These are phyloP conservation scores for Phytophthora boehmeriae DNA, from an alignment of 352 stramenopile genomes.

Conservation along the genomic window DNA sequence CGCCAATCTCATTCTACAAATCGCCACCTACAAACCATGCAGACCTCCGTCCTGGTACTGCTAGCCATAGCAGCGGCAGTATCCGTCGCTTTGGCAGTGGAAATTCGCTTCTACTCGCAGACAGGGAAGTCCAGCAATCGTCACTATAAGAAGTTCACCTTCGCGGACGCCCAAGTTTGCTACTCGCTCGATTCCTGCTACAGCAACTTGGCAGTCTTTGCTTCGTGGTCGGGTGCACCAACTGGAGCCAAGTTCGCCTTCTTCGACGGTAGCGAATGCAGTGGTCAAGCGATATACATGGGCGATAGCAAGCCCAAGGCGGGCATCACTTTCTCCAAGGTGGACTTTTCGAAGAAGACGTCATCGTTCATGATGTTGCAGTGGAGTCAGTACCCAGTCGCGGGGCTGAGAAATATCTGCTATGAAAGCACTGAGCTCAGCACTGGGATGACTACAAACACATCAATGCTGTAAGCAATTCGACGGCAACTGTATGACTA, in stretches of 20 bases:
- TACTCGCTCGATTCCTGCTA: constrained; percentile 26
- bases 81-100: constrained; percentile 1
- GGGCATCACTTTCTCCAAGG: constrained; percentile 12
- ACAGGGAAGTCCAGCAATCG: constrained; percentile 1
- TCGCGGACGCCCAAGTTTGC: constrained; percentile 16
- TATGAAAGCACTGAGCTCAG: not conserved
- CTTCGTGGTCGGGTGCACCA: constrained; percentile 5
- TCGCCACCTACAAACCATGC: too few relatives aligned
- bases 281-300: not conserved
- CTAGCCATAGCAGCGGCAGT: constrained; percentile 3
- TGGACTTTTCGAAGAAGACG: constrained; percentile 17
- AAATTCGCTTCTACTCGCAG: constrained; percentile 17
- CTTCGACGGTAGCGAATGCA: constrained; percentile 14
- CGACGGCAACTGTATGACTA: too few relatives aligned
- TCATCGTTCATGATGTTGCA: constrained; percentile 22
- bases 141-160: constrained; percentile 20
- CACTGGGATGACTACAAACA: too few relatives aligned
- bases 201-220: constrained; percentile 14
- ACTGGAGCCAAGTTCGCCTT: constrained; percentile 9
- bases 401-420: constrained; percentile 15
- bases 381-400: constrained; percentile 4
- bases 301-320: constrained; percentile 1
- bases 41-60: too few relatives aligned
- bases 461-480: too few relatives aligned
- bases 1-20: too few relatives aligned